phyloP scores from a whole-genome alignment of 345 rosid genomes.

The Brassica juncea region DNA sequence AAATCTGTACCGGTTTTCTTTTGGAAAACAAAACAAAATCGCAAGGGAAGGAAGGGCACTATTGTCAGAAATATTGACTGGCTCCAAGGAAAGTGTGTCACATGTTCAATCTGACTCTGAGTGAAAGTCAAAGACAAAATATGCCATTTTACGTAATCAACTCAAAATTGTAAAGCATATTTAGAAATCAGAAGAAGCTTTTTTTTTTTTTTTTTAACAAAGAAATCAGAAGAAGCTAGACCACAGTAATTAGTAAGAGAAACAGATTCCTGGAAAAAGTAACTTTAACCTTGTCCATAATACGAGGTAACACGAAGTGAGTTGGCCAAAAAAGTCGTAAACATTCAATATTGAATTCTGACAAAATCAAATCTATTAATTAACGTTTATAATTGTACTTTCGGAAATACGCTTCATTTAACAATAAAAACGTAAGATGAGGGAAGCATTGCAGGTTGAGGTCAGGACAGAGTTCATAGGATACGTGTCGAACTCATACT shows the following conservation, averaged over 20 bases:
- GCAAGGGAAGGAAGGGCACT: no score
- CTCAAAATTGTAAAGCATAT: background rate
- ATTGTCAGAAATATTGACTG: no score
- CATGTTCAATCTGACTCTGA: no score
- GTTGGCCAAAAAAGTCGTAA: slow-evolving; percentile 25
- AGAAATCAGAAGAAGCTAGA: background rate
- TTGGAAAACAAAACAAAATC: no score
- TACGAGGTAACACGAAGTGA: background rate
- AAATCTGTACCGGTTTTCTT: no score
- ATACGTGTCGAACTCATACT: slow-evolving; percentile 15
- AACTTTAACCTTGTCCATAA: background rate
- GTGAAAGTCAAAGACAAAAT: no score
- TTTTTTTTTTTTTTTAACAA: no score
- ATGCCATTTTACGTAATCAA: no score
- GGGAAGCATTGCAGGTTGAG: slow-evolving; percentile 30
- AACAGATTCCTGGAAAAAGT: background rate
- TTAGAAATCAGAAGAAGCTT: background rate
- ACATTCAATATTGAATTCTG: slow-evolving; percentile 22
- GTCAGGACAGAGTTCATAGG: slow-evolving; percentile 8
- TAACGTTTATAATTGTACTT: background rate
- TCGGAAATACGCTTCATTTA: slow-evolving; percentile 4
- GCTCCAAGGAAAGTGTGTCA: no score
- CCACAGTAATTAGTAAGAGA: background rate
- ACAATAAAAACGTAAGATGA: slow-evolving; percentile 33
- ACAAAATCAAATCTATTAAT: slow-evolving; percentile 1